Conservation (phyloP, 805 yeast genomes). For the Saccharomycopsis capsularis region DNA sequence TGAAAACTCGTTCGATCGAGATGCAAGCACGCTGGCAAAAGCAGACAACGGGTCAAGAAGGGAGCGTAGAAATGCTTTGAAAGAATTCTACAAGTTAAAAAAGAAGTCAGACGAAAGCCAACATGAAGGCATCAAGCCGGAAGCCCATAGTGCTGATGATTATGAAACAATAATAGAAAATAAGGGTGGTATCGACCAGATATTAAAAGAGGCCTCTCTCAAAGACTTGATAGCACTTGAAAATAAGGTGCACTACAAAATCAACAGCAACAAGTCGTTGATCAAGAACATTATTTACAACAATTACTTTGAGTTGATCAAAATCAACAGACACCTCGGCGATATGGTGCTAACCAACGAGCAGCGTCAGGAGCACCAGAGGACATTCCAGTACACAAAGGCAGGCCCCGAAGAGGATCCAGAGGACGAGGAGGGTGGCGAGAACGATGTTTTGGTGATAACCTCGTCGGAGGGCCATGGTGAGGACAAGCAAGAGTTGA, state of each 20-base stretch:
- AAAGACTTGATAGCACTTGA: constrained; percentile 22
- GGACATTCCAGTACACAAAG: not conserved
- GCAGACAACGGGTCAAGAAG: not conserved
- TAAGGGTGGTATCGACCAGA: constrained; percentile 21
- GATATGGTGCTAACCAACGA: constrained; percentile 9
- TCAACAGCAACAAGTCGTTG: constrained; percentile 16
- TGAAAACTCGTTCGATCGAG: too few species aligned
- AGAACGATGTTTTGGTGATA: not conserved
- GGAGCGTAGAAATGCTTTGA: constrained; percentile 21
- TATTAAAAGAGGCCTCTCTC: constrained; percentile 21
- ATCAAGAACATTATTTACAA: constrained; percentile 21
- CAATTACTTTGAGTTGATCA: constrained; percentile 20
- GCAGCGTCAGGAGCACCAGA: not conserved
- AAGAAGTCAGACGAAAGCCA: constrained; percentile 25
- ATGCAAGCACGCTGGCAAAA: not conserved
- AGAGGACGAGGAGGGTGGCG: not conserved
- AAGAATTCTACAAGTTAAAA: constrained; percentile 25
- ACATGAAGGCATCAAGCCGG: constrained; percentile 23
- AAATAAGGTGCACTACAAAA: constrained; percentile 18
- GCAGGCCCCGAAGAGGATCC: not conserved
- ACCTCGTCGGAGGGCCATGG: not conserved
- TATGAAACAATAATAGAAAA: constrained; percentile 25
- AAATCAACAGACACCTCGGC: constrained; percentile 16
- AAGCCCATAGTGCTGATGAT: constrained; percentile 39
- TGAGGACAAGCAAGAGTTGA: not conserved